Conservation (phyloP, 805 yeast species). For the Candida rishiriensis region DNA sequence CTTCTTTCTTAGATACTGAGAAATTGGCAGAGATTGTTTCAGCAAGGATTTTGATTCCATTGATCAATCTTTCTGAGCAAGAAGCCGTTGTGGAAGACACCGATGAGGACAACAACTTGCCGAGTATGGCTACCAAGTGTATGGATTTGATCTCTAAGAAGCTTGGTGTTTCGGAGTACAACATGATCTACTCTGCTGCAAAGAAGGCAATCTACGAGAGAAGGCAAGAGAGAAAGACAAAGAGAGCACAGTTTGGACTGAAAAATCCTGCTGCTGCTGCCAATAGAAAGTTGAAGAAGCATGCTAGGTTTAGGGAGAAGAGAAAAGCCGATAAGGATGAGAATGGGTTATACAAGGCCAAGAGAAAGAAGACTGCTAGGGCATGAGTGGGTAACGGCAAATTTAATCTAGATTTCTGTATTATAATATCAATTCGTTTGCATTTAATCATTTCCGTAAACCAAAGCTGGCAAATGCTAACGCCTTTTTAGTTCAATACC, state of each 20-base stretch:
- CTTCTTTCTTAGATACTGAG: constrained; percentile 42
- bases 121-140: constrained; percentile 54
- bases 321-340: constrained; percentile 72
- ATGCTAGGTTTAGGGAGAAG: constrained; percentile 70
- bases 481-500: no score
- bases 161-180: constrained; percentile 68
- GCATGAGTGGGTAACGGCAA: constrained; percentile 1
- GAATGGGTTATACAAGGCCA: constrained; percentile 67
- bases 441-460: no score
- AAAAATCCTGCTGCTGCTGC: constrained; percentile 82
- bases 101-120: constrained; percentile 23
- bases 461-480: no score
- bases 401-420: no score
- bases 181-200: constrained; percentile 58
- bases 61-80: constrained; percentile 31
- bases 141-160: constrained; percentile 60
- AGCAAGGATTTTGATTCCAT: constrained; percentile 24
- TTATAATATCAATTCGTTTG: no score
- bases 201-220: constrained; percentile 53
- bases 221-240: constrained; percentile 72
- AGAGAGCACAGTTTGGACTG: constrained; percentile 70
- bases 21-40: constrained; percentile 39
- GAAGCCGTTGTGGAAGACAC: constrained; percentile 32
- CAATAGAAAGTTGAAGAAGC: constrained; percentile 68
- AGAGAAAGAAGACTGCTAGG: constrained; percentile 39